A percentile compares a stretch with the other conserved stretches of the same genome.
These are phyloP conservation scores for Saccharomycopsis synnaedendra DNA, from an alignment of 805 yeast genomes.

Conservation along the genomic window DNA sequence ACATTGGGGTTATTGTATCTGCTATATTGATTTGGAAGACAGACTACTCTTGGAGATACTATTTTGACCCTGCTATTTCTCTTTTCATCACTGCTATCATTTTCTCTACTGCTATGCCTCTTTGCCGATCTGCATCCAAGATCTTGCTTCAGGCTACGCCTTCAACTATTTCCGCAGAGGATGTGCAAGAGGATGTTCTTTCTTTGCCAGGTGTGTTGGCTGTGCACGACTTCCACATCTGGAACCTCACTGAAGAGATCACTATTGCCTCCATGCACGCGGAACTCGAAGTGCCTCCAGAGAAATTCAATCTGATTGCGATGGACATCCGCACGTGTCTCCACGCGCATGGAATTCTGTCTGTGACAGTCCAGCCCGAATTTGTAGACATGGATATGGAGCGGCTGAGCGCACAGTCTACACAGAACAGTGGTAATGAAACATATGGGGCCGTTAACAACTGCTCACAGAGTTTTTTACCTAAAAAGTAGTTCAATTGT, in stretches of 20 bases:
- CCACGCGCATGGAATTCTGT: slow-evolving; percentile 78
- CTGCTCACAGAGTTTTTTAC: slow-evolving; percentile 11
- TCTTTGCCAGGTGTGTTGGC: slow-evolving; percentile 65
- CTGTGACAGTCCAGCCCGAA: slow-evolving; percentile 96
- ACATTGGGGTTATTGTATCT: slow-evolving; percentile 81
- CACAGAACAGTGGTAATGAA: background rate
- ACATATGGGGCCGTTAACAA: slow-evolving; percentile 14
- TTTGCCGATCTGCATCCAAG: slow-evolving; percentile 76
- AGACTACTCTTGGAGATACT: slow-evolving; percentile 76
- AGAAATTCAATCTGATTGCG: slow-evolving; percentile 59
- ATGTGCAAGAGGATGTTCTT: slow-evolving; percentile 57
- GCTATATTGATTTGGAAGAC: slow-evolving; percentile 94
- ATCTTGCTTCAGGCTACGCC: slow-evolving; percentile 92
- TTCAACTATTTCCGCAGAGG: slow-evolving; percentile 62
- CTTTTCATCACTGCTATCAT: slow-evolving; percentile 78
- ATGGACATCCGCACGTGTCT: slow-evolving; percentile 65
- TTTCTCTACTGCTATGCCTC: slow-evolving; percentile 83
- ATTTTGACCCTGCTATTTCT: slow-evolving; percentile 80
- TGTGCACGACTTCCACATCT: slow-evolving; percentile 90
- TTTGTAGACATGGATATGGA: slow-evolving; percentile 26
- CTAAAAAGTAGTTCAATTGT: background rate
- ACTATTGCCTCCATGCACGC: slow-evolving; percentile 85
- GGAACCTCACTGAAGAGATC: slow-evolving; percentile 87
- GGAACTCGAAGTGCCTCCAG: slow-evolving; percentile 55
- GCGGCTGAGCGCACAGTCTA: too few relatives aligned